Conservation (phyloP, 768 basidiomycete species). For the Porpolomopsis calyptriformis region DNA sequence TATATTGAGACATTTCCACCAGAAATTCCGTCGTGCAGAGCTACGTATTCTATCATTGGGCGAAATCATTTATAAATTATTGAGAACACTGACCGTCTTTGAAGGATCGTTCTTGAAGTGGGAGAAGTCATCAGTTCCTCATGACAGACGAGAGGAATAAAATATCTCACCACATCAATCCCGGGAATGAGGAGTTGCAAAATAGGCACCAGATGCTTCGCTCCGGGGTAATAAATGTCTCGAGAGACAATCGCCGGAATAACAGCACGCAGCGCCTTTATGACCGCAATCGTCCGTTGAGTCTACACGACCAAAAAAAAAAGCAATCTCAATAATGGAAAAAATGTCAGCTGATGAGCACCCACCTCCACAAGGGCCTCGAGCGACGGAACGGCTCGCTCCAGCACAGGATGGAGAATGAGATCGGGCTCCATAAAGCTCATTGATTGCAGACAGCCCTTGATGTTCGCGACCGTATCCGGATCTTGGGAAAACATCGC, state of each 20-base stretch:
- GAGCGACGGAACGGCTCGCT: constrained; percentile 77
- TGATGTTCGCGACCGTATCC: constrained; percentile 62
- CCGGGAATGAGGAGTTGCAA: constrained; percentile 76
- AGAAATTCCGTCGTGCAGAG: constrained; percentile 67
- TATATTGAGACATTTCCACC: constrained; percentile 64
- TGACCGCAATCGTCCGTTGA: constrained; percentile 73
- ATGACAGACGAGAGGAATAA: too few relatives aligned
- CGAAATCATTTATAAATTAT: constrained; percentile 9
- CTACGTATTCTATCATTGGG: constrained; percentile 25
- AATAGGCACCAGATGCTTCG: constrained; percentile 70
- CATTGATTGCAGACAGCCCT: constrained; percentile 75
- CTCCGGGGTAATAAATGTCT: constrained; percentile 69
- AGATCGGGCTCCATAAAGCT: constrained; percentile 78
- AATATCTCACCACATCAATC: constrained; percentile 64
- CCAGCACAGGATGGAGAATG: constrained; percentile 69
- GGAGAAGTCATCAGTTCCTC: too few relatives aligned
- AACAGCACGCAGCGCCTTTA: constrained; percentile 76
- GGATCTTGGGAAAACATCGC: constrained; percentile 85
- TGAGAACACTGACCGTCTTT: constrained; percentile 47
- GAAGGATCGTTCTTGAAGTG: constrained; percentile 56
- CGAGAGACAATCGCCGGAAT: constrained; percentile 74
- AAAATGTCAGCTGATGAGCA: constrained; percentile 1
- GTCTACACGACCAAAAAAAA: too few relatives aligned
- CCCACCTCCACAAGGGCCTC: constrained; percentile 77
- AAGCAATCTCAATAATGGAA: constrained; percentile 1